Percentiles rank a stretch among this genome's conserved stretches.
Conservation (phyloP, 192 early-diverging fungal species). For the Gamsiella multidivaricata region DNA sequence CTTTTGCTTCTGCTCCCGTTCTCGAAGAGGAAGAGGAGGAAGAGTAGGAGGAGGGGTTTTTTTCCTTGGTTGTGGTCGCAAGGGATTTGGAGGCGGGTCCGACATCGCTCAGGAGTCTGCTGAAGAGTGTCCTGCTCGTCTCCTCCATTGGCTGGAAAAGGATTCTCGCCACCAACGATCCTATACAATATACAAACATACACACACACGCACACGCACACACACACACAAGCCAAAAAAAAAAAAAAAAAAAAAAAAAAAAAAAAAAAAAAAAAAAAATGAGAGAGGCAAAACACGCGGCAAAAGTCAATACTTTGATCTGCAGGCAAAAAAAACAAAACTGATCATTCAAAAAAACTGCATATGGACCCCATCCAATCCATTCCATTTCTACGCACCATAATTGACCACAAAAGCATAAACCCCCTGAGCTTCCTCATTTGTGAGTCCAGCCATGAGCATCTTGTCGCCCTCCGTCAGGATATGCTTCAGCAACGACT, state of each 20-base stretch:
- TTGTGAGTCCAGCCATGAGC: slow-evolving; percentile 74
- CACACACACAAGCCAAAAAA: too few relatives aligned
- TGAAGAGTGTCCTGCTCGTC: slow-evolving; percentile 86
- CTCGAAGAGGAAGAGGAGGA: not conserved
- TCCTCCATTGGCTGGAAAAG: slow-evolving; percentile 96
- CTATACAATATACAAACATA: slow-evolving; percentile 58
- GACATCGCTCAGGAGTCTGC: slow-evolving; percentile 65
- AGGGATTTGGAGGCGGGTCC: slow-evolving; percentile 2
- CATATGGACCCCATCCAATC: not conserved
- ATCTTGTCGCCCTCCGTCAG: slow-evolving; percentile 98
- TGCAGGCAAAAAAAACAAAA: not conserved
- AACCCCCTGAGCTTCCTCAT: slow-evolving; percentile 71
- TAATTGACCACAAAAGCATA: slow-evolving; percentile 91
- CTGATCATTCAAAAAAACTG: too few relatives aligned
- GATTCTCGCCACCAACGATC: slow-evolving; percentile 89
- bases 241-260: slow-evolving; percentile 6
- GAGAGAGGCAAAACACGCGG: not conserved
- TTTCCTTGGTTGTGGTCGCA: slow-evolving; percentile 8
- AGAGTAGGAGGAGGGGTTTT: too few relatives aligned
- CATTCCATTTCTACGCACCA: slow-evolving; percentile 55
- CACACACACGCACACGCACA: too few relatives aligned
- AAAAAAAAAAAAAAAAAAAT: not conserved
- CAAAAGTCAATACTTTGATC: too few relatives aligned
- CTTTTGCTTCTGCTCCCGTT: not conserved
- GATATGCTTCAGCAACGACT: slow-evolving; percentile 92